Conservation (phyloP, 2,329 filamentous ascomycete species). For the Colletotrichum eleusines region DNA sequence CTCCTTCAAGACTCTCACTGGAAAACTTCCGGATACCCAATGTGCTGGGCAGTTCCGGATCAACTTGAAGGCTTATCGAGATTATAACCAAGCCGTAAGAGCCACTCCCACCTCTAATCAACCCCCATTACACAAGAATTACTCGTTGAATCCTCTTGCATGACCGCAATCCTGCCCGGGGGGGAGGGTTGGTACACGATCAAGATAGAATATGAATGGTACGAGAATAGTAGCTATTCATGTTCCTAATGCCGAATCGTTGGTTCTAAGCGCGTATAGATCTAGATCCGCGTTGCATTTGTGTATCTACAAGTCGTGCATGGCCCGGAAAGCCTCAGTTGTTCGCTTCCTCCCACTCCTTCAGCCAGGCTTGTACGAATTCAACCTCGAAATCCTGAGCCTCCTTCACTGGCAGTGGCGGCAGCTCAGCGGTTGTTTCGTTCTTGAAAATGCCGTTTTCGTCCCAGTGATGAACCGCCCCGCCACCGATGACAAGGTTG, state of each 20-base stretch:
- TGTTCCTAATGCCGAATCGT: not conserved
- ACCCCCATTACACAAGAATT: no score
- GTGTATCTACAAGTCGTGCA: not conserved
- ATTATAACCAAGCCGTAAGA: no score
- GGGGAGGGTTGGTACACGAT: no score
- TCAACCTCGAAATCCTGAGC: conserved; percentile 69
- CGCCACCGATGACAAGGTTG: conserved; percentile 76
- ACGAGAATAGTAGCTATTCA: not conserved
- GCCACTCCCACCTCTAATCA: no score
- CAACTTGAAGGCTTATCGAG: no score
- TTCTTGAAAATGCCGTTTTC: conserved; percentile 75
- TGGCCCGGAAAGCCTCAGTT: not conserved
- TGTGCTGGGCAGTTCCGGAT: no score
- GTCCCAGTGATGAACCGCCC: conserved; percentile 82
- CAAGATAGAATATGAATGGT: not conserved
- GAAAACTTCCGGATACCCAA: no score
- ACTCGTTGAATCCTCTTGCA: no score
- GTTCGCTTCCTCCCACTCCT: conserved; percentile 61
- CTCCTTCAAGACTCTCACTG: no score
- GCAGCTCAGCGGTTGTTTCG: conserved; percentile 68
- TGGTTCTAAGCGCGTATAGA: no score
- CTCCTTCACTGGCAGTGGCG: conserved; percentile 68
- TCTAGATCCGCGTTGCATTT: not conserved
- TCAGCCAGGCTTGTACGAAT: conserved; percentile 76
- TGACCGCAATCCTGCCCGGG: not conserved